phyloP scores from a whole-genome alignment of 108 stramenopile species.

The Skeletonema costatum region DNA sequence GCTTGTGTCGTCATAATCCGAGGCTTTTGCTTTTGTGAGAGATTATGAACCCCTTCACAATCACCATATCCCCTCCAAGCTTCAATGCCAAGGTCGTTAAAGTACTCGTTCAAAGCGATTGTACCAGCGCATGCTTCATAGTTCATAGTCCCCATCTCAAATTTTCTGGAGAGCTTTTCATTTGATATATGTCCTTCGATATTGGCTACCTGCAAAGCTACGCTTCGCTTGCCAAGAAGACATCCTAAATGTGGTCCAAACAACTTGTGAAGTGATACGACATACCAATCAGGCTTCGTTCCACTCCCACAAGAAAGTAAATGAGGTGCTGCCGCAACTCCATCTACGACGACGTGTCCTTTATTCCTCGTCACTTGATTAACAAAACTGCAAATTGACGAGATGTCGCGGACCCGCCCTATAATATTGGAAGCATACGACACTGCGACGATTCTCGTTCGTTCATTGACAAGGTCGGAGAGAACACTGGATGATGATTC shows the following conservation, averaged over 20 bases:
- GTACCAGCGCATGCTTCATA: conserved; percentile 85
- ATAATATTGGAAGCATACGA: conserved; percentile 85
- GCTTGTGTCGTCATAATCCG: background rate
- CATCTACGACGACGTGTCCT: conserved; percentile 79
- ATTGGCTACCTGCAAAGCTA: conserved; percentile 11
- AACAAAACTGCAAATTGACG: conserved; percentile 36
- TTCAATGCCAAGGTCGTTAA: conserved; percentile 26
- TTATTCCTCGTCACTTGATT: conserved; percentile 34
- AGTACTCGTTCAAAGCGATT: conserved; percentile 60
- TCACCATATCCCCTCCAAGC: background rate
- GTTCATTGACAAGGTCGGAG: conserved; percentile 47
- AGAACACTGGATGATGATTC: conserved; percentile 28
- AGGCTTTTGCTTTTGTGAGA: background rate
- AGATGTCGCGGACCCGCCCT: conserved; percentile 67
- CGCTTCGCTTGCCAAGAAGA: conserved; percentile 38
- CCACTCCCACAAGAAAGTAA: conserved; percentile 34
- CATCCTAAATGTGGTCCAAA: conserved; percentile 86
- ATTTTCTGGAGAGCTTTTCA: conserved; percentile 16
- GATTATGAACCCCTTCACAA: too few species aligned
- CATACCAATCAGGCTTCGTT: conserved; percentile 72
- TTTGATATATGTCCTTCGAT: background rate
- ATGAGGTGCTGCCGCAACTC: conserved; percentile 86
- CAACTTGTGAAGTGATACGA: conserved; percentile 77
- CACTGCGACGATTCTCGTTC: conserved; percentile 69
- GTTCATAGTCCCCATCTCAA: conserved; percentile 76